phyloP scores from a whole-genome alignment of 768 basidiomycete genomes.

The Leccinellum luteum region DNA sequence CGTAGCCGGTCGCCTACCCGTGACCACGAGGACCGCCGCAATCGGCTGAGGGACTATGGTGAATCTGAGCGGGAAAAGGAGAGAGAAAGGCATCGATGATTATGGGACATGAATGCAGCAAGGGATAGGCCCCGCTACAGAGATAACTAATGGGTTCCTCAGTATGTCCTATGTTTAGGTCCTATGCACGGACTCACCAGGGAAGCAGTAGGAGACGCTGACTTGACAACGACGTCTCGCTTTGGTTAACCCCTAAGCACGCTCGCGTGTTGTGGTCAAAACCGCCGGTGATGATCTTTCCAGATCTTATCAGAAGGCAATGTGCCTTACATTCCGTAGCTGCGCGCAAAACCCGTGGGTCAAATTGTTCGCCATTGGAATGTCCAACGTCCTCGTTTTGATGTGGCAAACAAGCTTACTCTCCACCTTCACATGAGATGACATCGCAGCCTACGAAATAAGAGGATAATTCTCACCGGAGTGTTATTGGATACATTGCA shows the following conservation, averaged over 20 bases:
- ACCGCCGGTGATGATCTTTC: slow-evolving; percentile 12
- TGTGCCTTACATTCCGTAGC: slow-evolving; percentile 14
- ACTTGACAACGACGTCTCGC: slow-evolving; percentile 1
- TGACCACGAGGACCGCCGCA: slow-evolving; percentile 17
- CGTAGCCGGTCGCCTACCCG: slow-evolving; percentile 33
- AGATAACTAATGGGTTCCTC: slow-evolving; percentile 14
- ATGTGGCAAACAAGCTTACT: slow-evolving; percentile 12
- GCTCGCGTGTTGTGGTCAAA: slow-evolving; percentile 11
- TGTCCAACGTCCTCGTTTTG: slow-evolving; percentile 20
- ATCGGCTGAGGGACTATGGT: slow-evolving; percentile 26
- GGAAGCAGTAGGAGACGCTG: slow-evolving; percentile 2
- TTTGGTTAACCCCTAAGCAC: slow-evolving; percentile 6
- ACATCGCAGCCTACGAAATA: neutral
- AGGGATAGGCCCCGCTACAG: slow-evolving; percentile 35
- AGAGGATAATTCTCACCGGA: neutral
- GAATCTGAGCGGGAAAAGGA: slow-evolving; percentile 27
- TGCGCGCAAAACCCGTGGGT: slow-evolving; percentile 11
- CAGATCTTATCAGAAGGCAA: slow-evolving; percentile 17
- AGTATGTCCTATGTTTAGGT: slow-evolving; percentile 7
- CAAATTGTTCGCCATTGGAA: slow-evolving; percentile 11
- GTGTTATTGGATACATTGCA: slow-evolving; percentile 7
- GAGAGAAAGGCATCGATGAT: slow-evolving; percentile 45
- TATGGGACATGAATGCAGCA: slow-evolving; percentile 49
- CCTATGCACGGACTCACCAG: slow-evolving; percentile 5
- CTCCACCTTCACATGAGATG: slow-evolving; percentile 2